A percentile compares a stretch with the other conserved stretches of the same genome.
phyloP scores from a whole-genome alignment of 2,329 filamentous ascomycete genomes.

The Plectosphaerella plurivora region DNA sequence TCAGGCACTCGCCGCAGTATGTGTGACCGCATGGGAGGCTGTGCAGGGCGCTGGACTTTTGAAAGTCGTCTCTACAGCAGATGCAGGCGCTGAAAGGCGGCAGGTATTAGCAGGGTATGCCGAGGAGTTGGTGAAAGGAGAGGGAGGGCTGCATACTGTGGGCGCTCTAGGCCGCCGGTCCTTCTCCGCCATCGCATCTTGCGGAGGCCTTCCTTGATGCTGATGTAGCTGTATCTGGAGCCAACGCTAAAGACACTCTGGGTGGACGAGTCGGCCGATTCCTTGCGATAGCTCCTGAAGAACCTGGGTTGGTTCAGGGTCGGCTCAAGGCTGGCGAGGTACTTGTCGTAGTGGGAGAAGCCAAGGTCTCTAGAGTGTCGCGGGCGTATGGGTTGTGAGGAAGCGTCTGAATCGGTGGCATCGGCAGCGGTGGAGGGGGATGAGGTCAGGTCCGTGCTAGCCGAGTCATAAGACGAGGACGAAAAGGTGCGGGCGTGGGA shows the following conservation, averaged over 20 bases:
- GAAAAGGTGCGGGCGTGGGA: conserved; percentile 40
- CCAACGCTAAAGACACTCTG: conserved; percentile 39
- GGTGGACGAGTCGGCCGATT: conserved; percentile 21
- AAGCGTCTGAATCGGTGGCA: conserved; percentile 14
- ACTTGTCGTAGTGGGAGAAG: conserved; percentile 49
- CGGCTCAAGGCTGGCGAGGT: conserved; percentile 39
- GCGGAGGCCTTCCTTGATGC: conserved; percentile 39
- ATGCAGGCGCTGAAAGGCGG: conserved; percentile 43
- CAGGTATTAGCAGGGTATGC: conserved; percentile 1
- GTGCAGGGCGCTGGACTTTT: conserved; percentile 35
- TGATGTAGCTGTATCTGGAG: conserved; percentile 39
- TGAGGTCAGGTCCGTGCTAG: conserved; percentile 32
- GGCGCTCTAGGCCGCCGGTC: conserved; percentile 24
- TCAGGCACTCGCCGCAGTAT: conserved; percentile 52
- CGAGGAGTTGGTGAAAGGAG: background rate
- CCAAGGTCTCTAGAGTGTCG: conserved; percentile 31
- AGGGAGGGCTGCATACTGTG: background rate
- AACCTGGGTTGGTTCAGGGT: conserved; percentile 38
- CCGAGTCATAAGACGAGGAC: conserved; percentile 32
- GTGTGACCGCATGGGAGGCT: conserved; percentile 53
- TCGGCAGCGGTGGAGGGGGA: conserved; percentile 33
- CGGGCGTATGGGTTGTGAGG: conserved; percentile 11
- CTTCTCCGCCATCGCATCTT: conserved; percentile 38
- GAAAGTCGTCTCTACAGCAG: conserved; percentile 52
- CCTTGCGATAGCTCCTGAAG: conserved; percentile 23